Conservation (phyloP, 352 stramenopile species). For the Plasmopara halstedii region DNA sequence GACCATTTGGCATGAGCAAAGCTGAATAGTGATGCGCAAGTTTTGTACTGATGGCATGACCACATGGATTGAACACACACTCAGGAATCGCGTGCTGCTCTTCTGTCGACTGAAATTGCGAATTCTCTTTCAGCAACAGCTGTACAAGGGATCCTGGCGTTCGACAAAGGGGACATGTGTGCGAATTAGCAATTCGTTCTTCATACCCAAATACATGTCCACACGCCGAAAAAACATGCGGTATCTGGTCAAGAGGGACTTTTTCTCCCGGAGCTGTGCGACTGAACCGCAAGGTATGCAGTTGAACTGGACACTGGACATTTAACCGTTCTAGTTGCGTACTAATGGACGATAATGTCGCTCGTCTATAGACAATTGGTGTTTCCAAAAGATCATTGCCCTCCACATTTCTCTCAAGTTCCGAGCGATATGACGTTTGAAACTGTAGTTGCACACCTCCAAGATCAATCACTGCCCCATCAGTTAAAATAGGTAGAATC, state of each 20-base stretch:
- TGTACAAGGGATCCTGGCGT: constrained; percentile 55
- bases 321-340: constrained; percentile 63
- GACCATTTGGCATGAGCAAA: constrained; percentile 67
- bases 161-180: constrained; percentile 62
- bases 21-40: constrained; percentile 52
- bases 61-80: constrained; percentile 77
- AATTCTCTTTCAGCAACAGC: constrained; percentile 69
- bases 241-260: constrained; percentile 44
- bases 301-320: constrained; percentile 69
- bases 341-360: constrained; percentile 38
- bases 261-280: constrained; percentile 29
- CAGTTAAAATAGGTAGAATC: constrained; percentile 40
- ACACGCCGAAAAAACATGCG: constrained; percentile 68
- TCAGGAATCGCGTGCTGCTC: constrained; percentile 59
- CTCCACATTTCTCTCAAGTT: constrained; percentile 18
- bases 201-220: constrained; percentile 80
- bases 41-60: constrained; percentile 64
- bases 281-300: constrained; percentile 60
- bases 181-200: constrained; percentile 45
- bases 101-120: constrained; percentile 47
- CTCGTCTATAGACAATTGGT: constrained; percentile 24
- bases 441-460: constrained; percentile 75
- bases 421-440: constrained; percentile 31
- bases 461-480: constrained; percentile 70
- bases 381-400: constrained; percentile 18